These are phyloP conservation scores for Elaphomyces granulatus DNA, from an alignment of 495 filamentous ascomycete species.

Conservation along the genomic window DNA sequence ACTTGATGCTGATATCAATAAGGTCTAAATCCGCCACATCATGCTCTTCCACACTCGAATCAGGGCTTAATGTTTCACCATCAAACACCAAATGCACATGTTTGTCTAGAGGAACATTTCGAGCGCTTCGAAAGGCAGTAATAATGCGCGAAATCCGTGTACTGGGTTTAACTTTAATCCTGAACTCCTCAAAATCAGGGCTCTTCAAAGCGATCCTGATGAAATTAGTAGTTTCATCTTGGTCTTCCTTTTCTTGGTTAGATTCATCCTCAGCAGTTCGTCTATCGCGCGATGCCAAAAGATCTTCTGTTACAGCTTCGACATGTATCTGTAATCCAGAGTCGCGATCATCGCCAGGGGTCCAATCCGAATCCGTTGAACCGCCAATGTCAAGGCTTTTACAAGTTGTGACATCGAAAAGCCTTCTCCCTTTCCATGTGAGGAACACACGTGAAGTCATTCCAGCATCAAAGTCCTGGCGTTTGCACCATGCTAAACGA, in stretches of 20 bases:
- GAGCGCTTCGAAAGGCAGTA: slow-evolving; percentile 34
- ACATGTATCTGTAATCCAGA: slow-evolving; percentile 38
- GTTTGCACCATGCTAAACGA: slow-evolving; percentile 50
- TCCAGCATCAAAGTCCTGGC: slow-evolving; percentile 37
- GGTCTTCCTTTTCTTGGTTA: slow-evolving; percentile 12
- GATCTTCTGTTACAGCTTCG: slow-evolving; percentile 55
- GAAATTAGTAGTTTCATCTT: slow-evolving; percentile 12
- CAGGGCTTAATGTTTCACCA: slow-evolving; percentile 55
- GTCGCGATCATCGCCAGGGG: slow-evolving; percentile 21
- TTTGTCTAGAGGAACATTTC: slow-evolving; percentile 30
- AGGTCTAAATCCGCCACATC: slow-evolving; percentile 69
- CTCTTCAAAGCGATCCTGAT: slow-evolving; percentile 46
- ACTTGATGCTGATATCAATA: slow-evolving; percentile 58
- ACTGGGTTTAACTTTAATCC: slow-evolving; percentile 41
- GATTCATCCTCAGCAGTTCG: slow-evolving; percentile 6
- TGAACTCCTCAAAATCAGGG: slow-evolving; percentile 40
- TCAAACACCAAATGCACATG: slow-evolving; percentile 60
- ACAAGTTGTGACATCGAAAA: slow-evolving; percentile 63
- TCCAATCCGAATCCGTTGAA: slow-evolving; percentile 26
- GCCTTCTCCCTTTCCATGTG: slow-evolving; percentile 59
- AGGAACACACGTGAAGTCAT: slow-evolving; percentile 45
- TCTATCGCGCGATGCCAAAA: slow-evolving; percentile 13
- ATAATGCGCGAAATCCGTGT: slow-evolving; percentile 42
- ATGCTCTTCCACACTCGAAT: slow-evolving; percentile 46
- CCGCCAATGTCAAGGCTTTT: slow-evolving; percentile 43